Percentiles rank a stretch among this genome's conserved stretches.
phyloP scores from a whole-genome alignment of 2,329 filamentous ascomycete species.

The Colletotrichum cuscutae region DNA sequence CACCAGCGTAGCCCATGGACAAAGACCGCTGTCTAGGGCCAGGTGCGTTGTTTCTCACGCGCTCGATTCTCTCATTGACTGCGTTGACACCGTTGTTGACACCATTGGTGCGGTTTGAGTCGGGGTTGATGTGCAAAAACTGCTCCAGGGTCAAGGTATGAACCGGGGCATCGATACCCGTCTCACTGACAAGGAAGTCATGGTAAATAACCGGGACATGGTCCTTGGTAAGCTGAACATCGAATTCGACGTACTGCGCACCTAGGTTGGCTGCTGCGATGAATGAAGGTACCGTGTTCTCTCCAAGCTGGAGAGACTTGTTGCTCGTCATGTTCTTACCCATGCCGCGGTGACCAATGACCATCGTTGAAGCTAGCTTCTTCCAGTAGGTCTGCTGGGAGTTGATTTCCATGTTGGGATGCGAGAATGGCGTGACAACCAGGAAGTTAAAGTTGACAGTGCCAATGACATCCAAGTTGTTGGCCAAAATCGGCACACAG shows the following conservation, averaged over 20 bases:
- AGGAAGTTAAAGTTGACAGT: conserved; percentile 97
- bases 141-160: conserved; percentile 95
- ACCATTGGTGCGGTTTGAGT: conserved; percentile 43
- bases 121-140: conserved; percentile 86
- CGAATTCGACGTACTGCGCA: conserved; percentile 79
- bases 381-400: conserved; percentile 97
- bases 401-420: conserved; percentile 92
- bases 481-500: conserved; percentile 89
- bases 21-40: conserved; percentile 59
- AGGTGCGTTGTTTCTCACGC: conserved; percentile 43
- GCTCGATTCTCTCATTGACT: conserved; percentile 42
- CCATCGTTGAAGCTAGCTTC: conserved; percentile 88
- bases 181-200: conserved; percentile 97
- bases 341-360: conserved; percentile 77
- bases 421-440: conserved; percentile 92
- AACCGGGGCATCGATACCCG: conserved; percentile 94
- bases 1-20: conserved; percentile 63
- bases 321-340: conserved; percentile 90
- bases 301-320: conserved; percentile 90
- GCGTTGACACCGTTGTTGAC: conserved; percentile 38
- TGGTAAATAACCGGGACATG: conserved; percentile 98
- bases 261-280: conserved; percentile 95
- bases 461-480: conserved; percentile 89
- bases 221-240: conserved; percentile 98
- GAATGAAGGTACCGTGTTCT: conserved; percentile 96